phyloP scores from a whole-genome alignment of 2,329 filamentous ascomycete genomes.

The Aspergillus pseudonomiae region DNA sequence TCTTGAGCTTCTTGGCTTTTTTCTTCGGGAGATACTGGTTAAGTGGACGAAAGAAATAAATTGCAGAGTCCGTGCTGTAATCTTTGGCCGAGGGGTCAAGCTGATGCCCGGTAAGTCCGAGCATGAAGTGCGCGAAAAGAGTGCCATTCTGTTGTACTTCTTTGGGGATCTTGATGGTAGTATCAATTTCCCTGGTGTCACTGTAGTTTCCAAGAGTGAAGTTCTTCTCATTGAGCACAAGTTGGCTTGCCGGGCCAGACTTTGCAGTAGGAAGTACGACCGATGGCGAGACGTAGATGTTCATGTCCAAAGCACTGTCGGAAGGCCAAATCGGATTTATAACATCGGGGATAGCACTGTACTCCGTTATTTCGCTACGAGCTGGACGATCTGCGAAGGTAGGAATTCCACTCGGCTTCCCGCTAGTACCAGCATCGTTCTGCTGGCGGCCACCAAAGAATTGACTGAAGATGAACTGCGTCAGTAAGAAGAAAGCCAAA shows the following conservation, averaged over 20 bases:
- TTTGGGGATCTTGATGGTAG: conserved; percentile 74
- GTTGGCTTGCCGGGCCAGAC: conserved; percentile 64
- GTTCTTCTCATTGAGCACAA: conserved; percentile 77
- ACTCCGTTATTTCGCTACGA: conserved; percentile 38
- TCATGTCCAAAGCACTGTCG: conserved; percentile 77
- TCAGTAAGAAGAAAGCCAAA: conserved; percentile 61
- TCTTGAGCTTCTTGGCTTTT: conserved; percentile 84
- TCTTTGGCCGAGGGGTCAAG: conserved; percentile 73
- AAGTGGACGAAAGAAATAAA: conserved; percentile 81
- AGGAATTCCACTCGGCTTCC: conserved; percentile 53
- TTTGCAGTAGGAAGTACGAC: conserved; percentile 67
- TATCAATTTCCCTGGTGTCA: conserved; percentile 76
- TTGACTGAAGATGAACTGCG: conserved; percentile 60
- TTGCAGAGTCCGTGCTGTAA: conserved; percentile 76
- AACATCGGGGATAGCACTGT: conserved; percentile 61
- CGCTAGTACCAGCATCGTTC: conserved; percentile 25
- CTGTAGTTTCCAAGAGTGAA: conserved; percentile 79
- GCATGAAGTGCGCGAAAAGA: conserved; percentile 91
- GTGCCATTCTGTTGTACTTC: conserved; percentile 89
- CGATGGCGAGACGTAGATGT: conserved; percentile 80
- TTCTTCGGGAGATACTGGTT: conserved; percentile 92
- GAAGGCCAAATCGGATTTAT: conserved; percentile 88
- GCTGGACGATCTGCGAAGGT: conserved; percentile 67
- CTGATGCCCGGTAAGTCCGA: conserved; percentile 73
- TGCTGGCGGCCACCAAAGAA: conserved; percentile 51